Evolutionary conservation across 306 rosid genomes (phyloP), one percentile per base, ranked within the genome.

Genomic region (Arachis stenosperma): DNA sequence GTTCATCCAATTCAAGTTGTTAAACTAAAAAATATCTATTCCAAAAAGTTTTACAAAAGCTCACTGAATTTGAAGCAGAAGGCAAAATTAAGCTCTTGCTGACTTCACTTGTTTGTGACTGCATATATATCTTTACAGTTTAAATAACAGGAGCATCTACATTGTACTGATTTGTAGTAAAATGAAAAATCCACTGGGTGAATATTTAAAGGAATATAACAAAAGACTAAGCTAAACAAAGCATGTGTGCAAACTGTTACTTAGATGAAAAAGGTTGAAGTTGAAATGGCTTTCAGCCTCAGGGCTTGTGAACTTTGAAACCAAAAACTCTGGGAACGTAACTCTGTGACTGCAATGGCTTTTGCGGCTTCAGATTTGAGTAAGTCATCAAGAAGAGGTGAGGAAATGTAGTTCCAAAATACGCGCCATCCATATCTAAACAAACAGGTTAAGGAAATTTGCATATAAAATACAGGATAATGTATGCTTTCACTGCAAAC

Each of bases 281-380:
- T 69, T 64, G 67, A 47, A 75, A 58, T 30, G 71, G 65, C 75
- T 37, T 78, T 61, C 73, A 69, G 56, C 57, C 60, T 89, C 90
- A 87, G 13, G 90, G 86, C 84, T 81, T 91, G 87, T 91, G 89
- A 51, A 91, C 69, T 85, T 91, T 91, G 89, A 85, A 91, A 74
- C 97, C 97, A 41, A 91, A 91, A 70, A 91, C 92, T 85, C 90
- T 85, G 12, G 95, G 97, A 13, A 89, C 87, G 40, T 87, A 91
- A 78, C 81, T 83, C 82, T 84, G 92, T 7, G 77, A 71, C 82
- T 84, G 92, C 6, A 75, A 71, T 0, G 90, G 87, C 80, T 89
- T 91, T 72, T 87, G 95, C 9, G 97, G 92, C 88, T 84, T 91
- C 71, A 89, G 81, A 80, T 89, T 85, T 69, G 90, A 92, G 9